These are phyloP conservation scores for Globisporangium carolinianum DNA, from an alignment of 352 stramenopile genomes.

Conservation along the genomic window DNA sequence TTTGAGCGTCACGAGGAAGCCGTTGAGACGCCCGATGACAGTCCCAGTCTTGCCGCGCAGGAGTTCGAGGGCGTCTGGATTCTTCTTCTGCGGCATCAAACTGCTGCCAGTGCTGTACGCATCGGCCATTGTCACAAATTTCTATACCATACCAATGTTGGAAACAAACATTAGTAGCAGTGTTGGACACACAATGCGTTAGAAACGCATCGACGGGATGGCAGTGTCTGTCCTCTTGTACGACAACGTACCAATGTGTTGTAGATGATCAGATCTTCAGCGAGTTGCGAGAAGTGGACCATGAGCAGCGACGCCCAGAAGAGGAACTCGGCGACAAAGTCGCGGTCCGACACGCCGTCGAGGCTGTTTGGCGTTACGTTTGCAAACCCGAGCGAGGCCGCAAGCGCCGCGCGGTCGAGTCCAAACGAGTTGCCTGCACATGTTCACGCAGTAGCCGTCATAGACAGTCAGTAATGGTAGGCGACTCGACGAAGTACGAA, in stretches of 20 bases:
- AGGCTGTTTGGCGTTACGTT: slow-evolving; percentile 95
- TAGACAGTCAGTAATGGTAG: neutral
- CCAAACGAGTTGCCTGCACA: slow-evolving; percentile 93
- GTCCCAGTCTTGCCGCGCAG: slow-evolving; percentile 96
- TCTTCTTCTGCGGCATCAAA: slow-evolving; percentile 99
- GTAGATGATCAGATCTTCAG: slow-evolving; percentile 99
- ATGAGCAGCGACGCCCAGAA: slow-evolving; percentile 96
- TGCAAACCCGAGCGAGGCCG: slow-evolving; percentile 91
- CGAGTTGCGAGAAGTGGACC: slow-evolving; percentile 96
- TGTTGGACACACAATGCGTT: neutral
- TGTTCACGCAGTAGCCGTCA: neutral
- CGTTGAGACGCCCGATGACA: slow-evolving; percentile 92
- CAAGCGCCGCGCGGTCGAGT: slow-evolving; percentile 93
- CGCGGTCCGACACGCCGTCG: slow-evolving; percentile 97
- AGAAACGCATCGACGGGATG: too few species aligned
- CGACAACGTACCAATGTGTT: slow-evolving; percentile 64
- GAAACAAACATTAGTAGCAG: neutral
- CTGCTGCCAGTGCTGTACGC: slow-evolving; percentile 97
- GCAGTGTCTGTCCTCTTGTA: too few species aligned
- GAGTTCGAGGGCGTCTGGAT: slow-evolving; percentile 98
- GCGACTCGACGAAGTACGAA: too few species aligned
- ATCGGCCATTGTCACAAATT: slow-evolving; percentile 95
- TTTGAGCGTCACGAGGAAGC: slow-evolving; percentile 97
- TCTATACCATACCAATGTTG: slow-evolving; percentile 17
- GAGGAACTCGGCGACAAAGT: slow-evolving; percentile 99